Conservation (phyloP, 2,329 filamentous ascomycete genomes). For the Pseudogymnoascus sp. region DNA sequence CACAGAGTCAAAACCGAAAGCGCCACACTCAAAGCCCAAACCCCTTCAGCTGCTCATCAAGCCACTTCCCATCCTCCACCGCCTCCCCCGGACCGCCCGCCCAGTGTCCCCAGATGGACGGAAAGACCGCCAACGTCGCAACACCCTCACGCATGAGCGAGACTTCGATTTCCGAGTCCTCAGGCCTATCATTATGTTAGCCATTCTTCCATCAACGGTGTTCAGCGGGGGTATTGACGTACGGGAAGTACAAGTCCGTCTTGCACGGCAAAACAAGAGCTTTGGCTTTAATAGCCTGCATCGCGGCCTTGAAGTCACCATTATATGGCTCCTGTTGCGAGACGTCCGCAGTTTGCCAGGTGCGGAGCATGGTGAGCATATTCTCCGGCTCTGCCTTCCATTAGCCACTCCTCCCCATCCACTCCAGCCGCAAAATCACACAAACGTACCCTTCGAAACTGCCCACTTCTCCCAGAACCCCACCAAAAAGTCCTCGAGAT, state of each 20-base stretch:
- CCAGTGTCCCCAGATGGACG: conserved; percentile 61
- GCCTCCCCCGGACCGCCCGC: conserved; percentile 65
- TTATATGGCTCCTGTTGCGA: conserved; percentile 63
- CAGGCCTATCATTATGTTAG: conserved; percentile 44
- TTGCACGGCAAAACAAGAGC: conserved; percentile 63
- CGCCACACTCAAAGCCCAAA: conserved; percentile 29
- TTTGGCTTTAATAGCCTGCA: conserved; percentile 65
- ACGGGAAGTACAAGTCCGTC: conserved; percentile 76
- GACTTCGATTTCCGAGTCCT: conserved; percentile 72
- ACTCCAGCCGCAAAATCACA: neutral
- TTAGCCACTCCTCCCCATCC: neutral
- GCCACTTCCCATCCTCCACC: conserved; percentile 63
- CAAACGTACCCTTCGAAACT: conserved; percentile 48
- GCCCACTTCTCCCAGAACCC: conserved; percentile 74
- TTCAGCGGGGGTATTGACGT: conserved; percentile 25
- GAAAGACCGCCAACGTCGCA: conserved; percentile 47
- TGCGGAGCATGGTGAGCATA: conserved; percentile 65
- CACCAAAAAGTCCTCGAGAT: conserved; percentile 66
- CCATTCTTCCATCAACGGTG: neutral
- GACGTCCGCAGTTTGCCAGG: conserved; percentile 69
- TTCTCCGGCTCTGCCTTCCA: conserved; percentile 57
- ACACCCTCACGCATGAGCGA: conserved; percentile 51
- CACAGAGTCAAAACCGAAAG: neutral
- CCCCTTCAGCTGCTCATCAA: conserved; percentile 53
- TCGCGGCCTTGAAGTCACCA: conserved; percentile 56